These are phyloP conservation scores for Paramecium tetraurelia DNA, from an alignment of 73 alveolate species.

Conservation along the genomic window DNA sequence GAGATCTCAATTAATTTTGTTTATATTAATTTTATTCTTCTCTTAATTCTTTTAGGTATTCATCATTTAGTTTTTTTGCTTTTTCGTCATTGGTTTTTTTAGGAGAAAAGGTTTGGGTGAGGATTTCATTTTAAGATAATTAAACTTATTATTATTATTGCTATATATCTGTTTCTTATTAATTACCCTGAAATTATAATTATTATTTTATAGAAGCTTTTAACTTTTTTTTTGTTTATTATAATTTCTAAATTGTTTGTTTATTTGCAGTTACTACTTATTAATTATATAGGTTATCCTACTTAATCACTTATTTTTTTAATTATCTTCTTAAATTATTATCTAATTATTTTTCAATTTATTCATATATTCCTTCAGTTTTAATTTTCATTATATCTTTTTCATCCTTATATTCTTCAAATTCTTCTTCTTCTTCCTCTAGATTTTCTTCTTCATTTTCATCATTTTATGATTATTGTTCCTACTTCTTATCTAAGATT, in stretches of 20 bases:
- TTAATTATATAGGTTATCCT: neutral
- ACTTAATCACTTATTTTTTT: neutral
- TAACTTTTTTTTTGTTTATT: neutral
- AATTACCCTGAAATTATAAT: neutral
- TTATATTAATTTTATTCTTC: neutral
- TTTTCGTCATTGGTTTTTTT: neutral
- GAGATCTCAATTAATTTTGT: neutral
- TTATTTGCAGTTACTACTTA: neutral
- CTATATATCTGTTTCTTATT: neutral
- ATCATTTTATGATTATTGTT: neutral
- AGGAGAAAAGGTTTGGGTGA: neutral
- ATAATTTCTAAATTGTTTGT: neutral
- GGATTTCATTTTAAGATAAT: neutral
- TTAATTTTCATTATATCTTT: neutral
- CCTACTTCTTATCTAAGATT: neutral
- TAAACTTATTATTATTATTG: neutral
- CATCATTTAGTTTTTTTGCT: neutral
- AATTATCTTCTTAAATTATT: neutral
- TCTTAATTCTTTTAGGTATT: neutral
- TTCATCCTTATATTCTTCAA: neutral
- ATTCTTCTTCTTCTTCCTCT: neutral
- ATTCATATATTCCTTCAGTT: neutral
- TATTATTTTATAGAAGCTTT: neutral
- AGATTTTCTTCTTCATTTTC: neutral
- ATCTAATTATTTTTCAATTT: neutral